These are phyloP conservation scores for Priceomyces carsonii DNA, from an alignment of 805 yeast species.

Conservation along the genomic window DNA sequence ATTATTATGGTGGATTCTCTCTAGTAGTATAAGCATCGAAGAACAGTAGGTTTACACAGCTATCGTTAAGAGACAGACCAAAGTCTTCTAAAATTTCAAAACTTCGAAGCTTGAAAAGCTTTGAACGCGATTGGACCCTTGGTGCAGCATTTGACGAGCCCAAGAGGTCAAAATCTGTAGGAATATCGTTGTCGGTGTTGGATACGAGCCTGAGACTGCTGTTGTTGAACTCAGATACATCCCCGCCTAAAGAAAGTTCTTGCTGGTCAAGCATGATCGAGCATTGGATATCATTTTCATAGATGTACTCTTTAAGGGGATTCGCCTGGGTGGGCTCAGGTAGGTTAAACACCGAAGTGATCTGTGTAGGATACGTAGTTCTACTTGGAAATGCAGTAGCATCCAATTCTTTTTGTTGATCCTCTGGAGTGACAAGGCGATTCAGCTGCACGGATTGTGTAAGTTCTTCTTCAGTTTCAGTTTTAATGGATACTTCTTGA, in stretches of 20 bases:
- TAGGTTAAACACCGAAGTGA: constrained; percentile 24
- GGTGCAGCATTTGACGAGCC: constrained; percentile 3
- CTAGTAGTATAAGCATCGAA: constrained; percentile 43
- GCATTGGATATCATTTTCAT: constrained; percentile 16
- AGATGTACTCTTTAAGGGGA: constrained; percentile 17
- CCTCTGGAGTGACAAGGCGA: constrained; percentile 2
- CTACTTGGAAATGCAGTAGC: neutral
- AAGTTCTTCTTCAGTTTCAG: constrained; percentile 8
- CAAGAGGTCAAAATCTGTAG: constrained; percentile 4
- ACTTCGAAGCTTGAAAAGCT: constrained; percentile 32
- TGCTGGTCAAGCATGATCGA: constrained; percentile 29
- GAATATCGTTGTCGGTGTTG: constrained; percentile 4
- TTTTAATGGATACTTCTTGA: constrained; percentile 12
- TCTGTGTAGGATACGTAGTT: constrained; percentile 5
- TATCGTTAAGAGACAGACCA: constrained; percentile 26
- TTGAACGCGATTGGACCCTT: too few species aligned
- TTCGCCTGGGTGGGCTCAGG: constrained; percentile 28
- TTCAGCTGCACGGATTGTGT: too few species aligned
- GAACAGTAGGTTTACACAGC: constrained; percentile 36
- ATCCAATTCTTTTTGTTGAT: constrained; percentile 4
- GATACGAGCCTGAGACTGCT: constrained; percentile 22
- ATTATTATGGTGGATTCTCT: constrained; percentile 41
- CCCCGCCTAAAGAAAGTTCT: constrained; percentile 33
- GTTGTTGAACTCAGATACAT: constrained; percentile 31
- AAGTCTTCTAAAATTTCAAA: constrained; percentile 40